Base-by-base conservation (phyloP, 495 filamentous ascomycete species). In the Choiromyces venosus region DNA sequence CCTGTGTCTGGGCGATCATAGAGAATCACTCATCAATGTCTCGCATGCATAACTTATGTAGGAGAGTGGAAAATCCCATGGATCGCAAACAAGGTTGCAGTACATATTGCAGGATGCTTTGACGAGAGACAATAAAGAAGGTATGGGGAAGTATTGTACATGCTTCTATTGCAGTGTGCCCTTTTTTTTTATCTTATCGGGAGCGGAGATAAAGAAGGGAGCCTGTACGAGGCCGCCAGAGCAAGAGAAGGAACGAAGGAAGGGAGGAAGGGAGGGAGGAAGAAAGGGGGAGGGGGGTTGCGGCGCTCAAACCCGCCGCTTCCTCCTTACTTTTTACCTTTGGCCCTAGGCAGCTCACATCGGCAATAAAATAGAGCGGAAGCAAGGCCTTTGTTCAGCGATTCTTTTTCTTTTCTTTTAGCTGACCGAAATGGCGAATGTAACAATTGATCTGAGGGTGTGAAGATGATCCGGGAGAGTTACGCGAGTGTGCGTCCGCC, bases 401-500 rank as follows among this genome's bases (percentile, higher is more conserved):
- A 72, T 72, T 69, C 74, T 5, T 61, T 61, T 61, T 25, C 52
- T 29, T 25, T 61, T 61, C 52, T 25, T 61, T 61, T 61, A 66
- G 72, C 72, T 52, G 75, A 76, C 74, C 67, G 52, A 76, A 77
- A 77, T 69, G 38, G 44, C 37, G 66, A 64, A 35, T 38, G 72
- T 77, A 77, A 67, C 61, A 67, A 70, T 72, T 61, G 52, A 25
- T 61, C 52, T 61, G 5, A 16, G 52, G 52, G 75, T 76, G 69
- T 68, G 69, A 76, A 71, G 78, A 71, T 79, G 69, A 78, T 78
- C 79, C 79, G 75, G 78, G 79, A 81, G 75, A 81, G 78, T 66
- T 81, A 78, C 79, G 78, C 79, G 78, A 81, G 72, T 78, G 75
- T 74, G 78, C 78, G 64, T 80, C 78, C 78, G 79, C 80, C 80